Percentiles rank a stretch among this genome's conserved stretches.
phyloP scores from a whole-genome alignment of 2,329 filamentous ascomycete genomes.

The Immersiporthe knoxdaviesiana region DNA sequence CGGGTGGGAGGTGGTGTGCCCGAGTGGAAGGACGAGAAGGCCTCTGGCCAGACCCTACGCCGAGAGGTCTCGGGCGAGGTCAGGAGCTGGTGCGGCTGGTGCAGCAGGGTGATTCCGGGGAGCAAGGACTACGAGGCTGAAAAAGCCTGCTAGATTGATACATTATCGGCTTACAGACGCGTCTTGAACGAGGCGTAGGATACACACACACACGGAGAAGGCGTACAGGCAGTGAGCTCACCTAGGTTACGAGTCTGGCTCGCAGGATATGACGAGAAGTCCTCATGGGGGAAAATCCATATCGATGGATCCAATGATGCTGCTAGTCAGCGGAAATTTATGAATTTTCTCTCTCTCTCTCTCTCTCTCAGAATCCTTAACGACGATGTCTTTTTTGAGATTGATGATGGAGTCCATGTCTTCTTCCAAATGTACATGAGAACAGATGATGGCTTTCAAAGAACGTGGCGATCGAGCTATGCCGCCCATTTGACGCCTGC shows the following conservation, averaged over 20 bases:
- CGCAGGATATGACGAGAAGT: neutral
- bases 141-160: constrained; percentile 18
- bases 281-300: too few relatives aligned
- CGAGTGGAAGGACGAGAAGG: constrained; percentile 80
- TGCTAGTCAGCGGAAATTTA: neutral
- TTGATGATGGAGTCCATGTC: constrained; percentile 12
- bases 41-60: constrained; percentile 65
- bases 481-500: constrained; percentile 2
- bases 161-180: neutral
- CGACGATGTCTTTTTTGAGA: constrained; percentile 5
- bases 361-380: neutral
- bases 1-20: constrained; percentile 82
- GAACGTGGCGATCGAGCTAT: neutral
- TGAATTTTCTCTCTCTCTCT: too few relatives aligned
- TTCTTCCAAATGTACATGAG: constrained; percentile 19
- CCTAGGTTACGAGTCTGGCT: neutral
- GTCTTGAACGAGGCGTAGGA: neutral
- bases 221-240: neutral
- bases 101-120: constrained; percentile 72
- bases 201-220: neutral
- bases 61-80: constrained; percentile 70
- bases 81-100: constrained; percentile 93
- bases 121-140: constrained; percentile 46
- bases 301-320: neutral
- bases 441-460: constrained; percentile 13